phyloP scores from a whole-genome alignment of 225 moss, liverwort and hornwort species.

The Physcomitrellopsis africana region DNA sequence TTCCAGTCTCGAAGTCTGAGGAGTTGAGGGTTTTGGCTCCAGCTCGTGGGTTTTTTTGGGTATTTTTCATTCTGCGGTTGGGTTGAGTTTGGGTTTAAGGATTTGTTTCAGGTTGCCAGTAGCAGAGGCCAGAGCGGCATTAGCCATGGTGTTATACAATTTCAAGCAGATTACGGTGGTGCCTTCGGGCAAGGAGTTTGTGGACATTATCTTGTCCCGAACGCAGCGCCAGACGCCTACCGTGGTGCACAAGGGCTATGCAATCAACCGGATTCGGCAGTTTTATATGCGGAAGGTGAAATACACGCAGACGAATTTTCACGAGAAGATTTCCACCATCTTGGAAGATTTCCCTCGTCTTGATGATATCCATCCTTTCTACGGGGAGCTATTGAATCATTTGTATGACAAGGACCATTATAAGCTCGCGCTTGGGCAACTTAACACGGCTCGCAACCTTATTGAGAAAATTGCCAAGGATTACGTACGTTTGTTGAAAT shows the following conservation, averaged over 20 bases:
- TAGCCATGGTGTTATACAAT: constrained; percentile 85
- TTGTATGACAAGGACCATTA: constrained; percentile 97
- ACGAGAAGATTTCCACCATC: constrained; percentile 93
- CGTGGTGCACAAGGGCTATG: constrained; percentile 96
- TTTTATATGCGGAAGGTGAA: constrained; percentile 99
- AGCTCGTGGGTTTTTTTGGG: no score
- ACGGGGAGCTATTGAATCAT: constrained; percentile 89
- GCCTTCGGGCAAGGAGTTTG: constrained; percentile 95
- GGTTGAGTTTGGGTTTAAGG: no score
- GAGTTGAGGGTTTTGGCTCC: no score
- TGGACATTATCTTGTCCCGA: constrained; percentile 95
- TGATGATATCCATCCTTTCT: constrained; percentile 97
- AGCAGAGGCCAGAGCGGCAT: neutral
- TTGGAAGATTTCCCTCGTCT: constrained; percentile 95
- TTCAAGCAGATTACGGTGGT: constrained; percentile 98
- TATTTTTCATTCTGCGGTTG: no score
- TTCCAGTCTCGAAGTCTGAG: no score
- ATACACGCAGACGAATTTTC: constrained; percentile 93
- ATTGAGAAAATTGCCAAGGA: constrained; percentile 97
- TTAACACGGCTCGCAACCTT: constrained; percentile 89
- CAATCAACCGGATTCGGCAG: constrained; percentile 89
- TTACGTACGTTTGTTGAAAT: constrained; percentile 94
- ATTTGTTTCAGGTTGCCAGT: neutral
- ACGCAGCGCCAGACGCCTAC: constrained; percentile 99
- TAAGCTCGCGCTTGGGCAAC: constrained; percentile 93